Evolutionary conservation across 257 asterid genomes (phyloP).

Genomic region (Euphrasia confusa): DNA sequence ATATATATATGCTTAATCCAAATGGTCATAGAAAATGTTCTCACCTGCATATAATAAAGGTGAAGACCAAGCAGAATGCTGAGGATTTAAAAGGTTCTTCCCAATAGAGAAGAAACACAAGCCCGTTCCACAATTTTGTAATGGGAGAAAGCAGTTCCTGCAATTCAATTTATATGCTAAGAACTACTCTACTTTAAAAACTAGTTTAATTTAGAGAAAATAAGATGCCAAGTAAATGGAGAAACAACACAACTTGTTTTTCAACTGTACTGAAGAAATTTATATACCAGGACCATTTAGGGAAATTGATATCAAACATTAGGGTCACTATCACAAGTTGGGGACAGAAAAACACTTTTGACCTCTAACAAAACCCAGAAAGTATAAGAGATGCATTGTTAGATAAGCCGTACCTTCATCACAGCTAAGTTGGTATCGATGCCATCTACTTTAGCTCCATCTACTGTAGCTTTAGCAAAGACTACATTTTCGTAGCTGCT

Average conservation of each 20-base stretch:
- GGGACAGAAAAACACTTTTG: constrained; percentile 14
- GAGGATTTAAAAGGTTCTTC: constrained; percentile 66
- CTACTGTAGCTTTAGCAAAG: constrained; percentile 80
- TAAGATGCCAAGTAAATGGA: constrained; percentile 5
- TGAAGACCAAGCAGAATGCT: constrained; percentile 48
- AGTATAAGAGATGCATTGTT: not conserved
- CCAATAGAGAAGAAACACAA: constrained; percentile 66
- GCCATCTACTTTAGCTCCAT: constrained; percentile 91
- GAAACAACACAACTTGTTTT: not conserved
- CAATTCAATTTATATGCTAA: constrained; percentile 28
- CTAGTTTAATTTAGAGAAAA: constrained; percentile 16
- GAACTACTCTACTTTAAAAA: constrained; percentile 13
- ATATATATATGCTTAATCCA: constrained; percentile 4
- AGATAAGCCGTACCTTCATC: constrained; percentile 61
- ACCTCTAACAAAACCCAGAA: constrained; percentile 10
- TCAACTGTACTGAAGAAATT: constrained; percentile 15
- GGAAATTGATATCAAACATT: constrained; percentile 1
- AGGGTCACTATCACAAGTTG: constrained; percentile 8
- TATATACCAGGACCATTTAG: constrained; percentile 7
- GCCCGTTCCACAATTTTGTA: constrained; percentile 54
- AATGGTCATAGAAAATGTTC: constrained; percentile 22
- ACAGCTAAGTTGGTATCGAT: constrained; percentile 88
- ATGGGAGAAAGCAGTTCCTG: constrained; percentile 92
- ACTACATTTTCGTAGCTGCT: constrained; percentile 65
- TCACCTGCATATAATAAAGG: constrained; percentile 64